These are phyloP conservation scores for Cladosporium sp. DNA, from an alignment of 2,329 filamentous ascomycete species.

Conservation along the genomic window DNA sequence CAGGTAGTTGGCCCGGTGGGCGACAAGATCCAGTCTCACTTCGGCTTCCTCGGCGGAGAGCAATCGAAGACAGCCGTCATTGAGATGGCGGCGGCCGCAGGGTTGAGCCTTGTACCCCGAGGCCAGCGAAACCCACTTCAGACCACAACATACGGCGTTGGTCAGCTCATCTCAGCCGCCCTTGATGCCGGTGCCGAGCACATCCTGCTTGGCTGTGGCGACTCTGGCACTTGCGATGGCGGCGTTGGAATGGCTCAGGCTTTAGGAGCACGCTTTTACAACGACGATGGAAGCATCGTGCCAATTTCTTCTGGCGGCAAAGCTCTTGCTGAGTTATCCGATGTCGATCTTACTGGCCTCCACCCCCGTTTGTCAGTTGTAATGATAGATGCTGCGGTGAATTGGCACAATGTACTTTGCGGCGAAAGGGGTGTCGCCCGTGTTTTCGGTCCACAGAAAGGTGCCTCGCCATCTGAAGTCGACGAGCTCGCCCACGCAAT, in stretches of 20 bases:
- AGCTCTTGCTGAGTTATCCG: constrained; percentile 40
- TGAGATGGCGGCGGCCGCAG: constrained; percentile 57
- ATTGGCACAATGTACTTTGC: constrained; percentile 54
- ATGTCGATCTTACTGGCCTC: constrained; percentile 43
- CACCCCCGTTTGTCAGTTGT: constrained; percentile 42
- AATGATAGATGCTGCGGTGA: constrained; percentile 53
- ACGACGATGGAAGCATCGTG: constrained; percentile 40
- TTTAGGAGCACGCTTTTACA: constrained; percentile 49
- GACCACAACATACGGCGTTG: constrained; percentile 56
- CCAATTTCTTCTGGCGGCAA: constrained; percentile 45
- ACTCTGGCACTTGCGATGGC: constrained; percentile 56
- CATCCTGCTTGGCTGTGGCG: constrained; percentile 55
- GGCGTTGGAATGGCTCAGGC: constrained; percentile 57
- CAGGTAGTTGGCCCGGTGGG: constrained; percentile 50
- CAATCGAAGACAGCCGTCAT: constrained; percentile 47
- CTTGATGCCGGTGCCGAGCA: constrained; percentile 48
- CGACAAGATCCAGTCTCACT: constrained; percentile 45
- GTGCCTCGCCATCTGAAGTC: constrained; percentile 47
- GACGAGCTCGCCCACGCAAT: constrained; percentile 46
- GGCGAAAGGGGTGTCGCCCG: constrained; percentile 51
- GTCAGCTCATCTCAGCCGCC: constrained; percentile 50
- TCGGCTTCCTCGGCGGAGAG: constrained; percentile 45
- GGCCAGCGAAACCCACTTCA: constrained; percentile 47
- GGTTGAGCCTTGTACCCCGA: constrained; percentile 51
- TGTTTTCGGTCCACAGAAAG: constrained; percentile 56